Evolutionary conservation across 345 rosid species (phyloP), one percentile per base, ranked within the genome.

Genomic region (Dipteronia sinensis): DNA sequence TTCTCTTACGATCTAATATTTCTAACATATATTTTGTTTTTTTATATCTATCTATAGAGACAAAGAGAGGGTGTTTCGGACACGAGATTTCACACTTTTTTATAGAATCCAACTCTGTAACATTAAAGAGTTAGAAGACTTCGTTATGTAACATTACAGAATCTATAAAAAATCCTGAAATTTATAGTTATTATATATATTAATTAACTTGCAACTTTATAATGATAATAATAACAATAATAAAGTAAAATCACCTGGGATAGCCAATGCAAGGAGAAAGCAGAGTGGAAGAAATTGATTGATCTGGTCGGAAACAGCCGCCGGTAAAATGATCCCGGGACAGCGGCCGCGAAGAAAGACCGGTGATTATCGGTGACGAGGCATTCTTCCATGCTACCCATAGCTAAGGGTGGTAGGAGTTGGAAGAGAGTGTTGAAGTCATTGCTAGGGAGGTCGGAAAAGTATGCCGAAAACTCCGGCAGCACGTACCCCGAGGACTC

Each of bases 391-490:
- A 92, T 92, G 82, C 95, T 90, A 10, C 89, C 86, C 10, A 82
- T 83, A 29, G 88, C 91, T 3, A 87, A 56, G 15, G 95, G 93
- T 38, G 98, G 98, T 19, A 95, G 84, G 72, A 92, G 96, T 76
- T 95, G 98, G 78, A 95, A 95, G 16, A 95, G 93, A 27, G 95
- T 95, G 85, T 95, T 95, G 89, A 95, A 95, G 80, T 95, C 99
- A 56, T 95, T 95, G 87, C 92, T 85, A 2, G 98, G 98, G 29
- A 95, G 97, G 83, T 95, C 98, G 27, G 98, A 85, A 89, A 93
- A 95, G 73, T 88, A 93, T 22, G 96, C 96, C 0, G 92, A 83
- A 74, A 93, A 95, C 78, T 95, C 99, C 68, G 99, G 98, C 0
- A 82, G 84, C 67, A 84, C 90, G 7, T 76, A 67, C 12, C 94